phyloP scores from a whole-genome alignment of 176 grass and related monocot species.

The Chloris gayana region DNA sequence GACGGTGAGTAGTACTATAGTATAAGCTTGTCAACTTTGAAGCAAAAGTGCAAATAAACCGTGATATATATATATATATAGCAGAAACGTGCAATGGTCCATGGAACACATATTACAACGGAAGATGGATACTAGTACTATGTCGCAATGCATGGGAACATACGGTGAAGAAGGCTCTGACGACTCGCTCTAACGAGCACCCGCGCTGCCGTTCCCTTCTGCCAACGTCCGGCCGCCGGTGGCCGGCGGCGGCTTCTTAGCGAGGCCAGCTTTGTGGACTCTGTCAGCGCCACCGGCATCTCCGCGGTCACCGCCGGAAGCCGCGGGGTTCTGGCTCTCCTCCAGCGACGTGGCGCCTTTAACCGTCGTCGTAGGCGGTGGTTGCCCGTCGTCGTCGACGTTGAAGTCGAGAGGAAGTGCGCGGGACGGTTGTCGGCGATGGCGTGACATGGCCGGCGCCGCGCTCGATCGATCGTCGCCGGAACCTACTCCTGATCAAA shows the following conservation, averaged over 20 bases:
- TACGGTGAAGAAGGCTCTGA: neutral
- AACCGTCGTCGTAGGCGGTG: neutral
- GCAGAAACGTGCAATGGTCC: neutral
- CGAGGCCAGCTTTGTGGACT: constrained; percentile 9
- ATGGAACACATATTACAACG: neutral
- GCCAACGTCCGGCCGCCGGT: neutral
- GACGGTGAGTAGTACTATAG: too few relatives aligned
- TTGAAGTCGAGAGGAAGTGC: constrained; percentile 46
- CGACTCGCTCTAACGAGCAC: neutral
- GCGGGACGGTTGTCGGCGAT: constrained; percentile 50
- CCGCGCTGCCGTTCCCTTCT: neutral
- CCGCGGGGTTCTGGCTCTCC: neutral
- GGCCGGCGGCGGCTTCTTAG: constrained; percentile 26
- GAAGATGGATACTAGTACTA: neutral
- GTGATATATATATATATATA: too few relatives aligned
- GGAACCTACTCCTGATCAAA: neutral
- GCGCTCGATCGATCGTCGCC: neutral
- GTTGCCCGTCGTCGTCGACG: neutral
- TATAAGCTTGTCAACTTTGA: too few relatives aligned
- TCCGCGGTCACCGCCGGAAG: neutral
- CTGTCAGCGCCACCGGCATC: constrained; percentile 16
- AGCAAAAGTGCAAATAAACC: too few relatives aligned
- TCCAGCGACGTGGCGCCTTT: constrained; percentile 21
- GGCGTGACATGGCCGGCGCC: constrained; percentile 43
- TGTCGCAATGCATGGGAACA: neutral